Percentiles rank a stretch among this genome's conserved stretches.
phyloP scores from a whole-genome alignment of 805 yeast species.

The Myxozyma neglecta region DNA sequence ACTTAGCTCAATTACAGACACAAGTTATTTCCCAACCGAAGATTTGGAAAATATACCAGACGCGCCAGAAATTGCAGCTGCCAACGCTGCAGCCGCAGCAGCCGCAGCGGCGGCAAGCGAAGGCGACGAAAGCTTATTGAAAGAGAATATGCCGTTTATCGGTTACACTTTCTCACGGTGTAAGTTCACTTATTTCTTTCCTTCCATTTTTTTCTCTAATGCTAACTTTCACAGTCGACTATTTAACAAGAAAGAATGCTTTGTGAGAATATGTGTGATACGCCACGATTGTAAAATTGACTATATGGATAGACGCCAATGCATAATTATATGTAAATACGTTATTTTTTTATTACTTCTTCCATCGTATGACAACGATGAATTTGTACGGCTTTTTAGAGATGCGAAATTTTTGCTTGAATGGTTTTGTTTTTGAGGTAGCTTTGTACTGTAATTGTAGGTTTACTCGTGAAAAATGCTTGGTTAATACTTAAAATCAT shows the following conservation, averaged over 20 bases:
- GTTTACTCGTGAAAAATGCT: no score
- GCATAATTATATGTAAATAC: background rate
- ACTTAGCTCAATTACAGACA: conserved; percentile 87
- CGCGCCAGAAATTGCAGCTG: conserved; percentile 43
- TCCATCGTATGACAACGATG: background rate
- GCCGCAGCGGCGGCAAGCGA: background rate
- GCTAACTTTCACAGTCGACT: background rate
- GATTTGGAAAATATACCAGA: conserved; percentile 94
- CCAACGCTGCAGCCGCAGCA: conserved; percentile 23
- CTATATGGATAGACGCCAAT: no score
- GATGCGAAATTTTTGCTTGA: background rate
- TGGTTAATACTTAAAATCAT: no score
- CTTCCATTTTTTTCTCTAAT: background rate
- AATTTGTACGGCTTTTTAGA: background rate
- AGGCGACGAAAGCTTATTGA: conserved; percentile 17
- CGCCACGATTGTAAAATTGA: background rate
- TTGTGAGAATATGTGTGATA: background rate
- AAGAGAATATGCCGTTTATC: conserved; percentile 90
- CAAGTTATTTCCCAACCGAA: conserved; percentile 96
- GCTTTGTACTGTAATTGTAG: no score
- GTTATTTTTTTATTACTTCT: background rate
- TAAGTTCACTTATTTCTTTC: conserved; percentile 45
- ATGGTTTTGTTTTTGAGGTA: no score
- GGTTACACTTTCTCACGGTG: conserved; percentile 96
- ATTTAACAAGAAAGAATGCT: background rate